A percentile compares a stretch with the other conserved stretches of the same genome.
phyloP scores from a whole-genome alignment of 1,284 basidiomycete species.

The Cutaneotrichosporon sp. region DNA sequence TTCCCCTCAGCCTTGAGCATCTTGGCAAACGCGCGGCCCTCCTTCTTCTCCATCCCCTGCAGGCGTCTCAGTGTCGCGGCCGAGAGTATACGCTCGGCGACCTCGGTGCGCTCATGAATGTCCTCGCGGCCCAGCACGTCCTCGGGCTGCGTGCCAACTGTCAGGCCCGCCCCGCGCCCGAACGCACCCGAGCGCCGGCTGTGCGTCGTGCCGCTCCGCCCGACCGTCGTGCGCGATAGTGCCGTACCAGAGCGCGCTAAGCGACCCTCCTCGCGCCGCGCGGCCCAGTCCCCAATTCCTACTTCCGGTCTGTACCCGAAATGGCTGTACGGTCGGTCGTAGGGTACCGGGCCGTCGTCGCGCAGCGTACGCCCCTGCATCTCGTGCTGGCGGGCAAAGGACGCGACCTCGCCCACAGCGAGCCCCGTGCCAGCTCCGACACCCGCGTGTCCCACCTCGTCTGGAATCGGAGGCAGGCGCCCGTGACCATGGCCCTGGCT shows the following conservation, averaged over 20 bases:
- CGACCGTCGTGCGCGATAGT: constrained; percentile 27
- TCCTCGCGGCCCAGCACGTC: constrained; percentile 50
- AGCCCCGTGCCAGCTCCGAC: constrained; percentile 17
- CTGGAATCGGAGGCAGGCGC: constrained; percentile 17
- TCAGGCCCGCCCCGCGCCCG: constrained; percentile 47
- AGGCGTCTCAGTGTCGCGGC: constrained; percentile 38
- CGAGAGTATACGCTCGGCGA: constrained; percentile 44
- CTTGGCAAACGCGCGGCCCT: constrained; percentile 50
- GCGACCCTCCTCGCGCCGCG: constrained; percentile 19
- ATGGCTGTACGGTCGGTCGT: constrained; percentile 24
- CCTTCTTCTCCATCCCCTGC: constrained; percentile 49
- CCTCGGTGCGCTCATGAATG: constrained; percentile 48
- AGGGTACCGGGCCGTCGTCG: constrained; percentile 12
- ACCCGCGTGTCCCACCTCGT: constrained; percentile 9
- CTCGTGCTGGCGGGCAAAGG: constrained; percentile 33
- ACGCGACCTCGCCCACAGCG: constrained; percentile 9
- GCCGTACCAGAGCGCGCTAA: constrained; percentile 31
- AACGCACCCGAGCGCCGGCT: constrained; percentile 43
- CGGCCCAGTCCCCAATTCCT: constrained; percentile 10
- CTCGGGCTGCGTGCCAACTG: constrained; percentile 49
- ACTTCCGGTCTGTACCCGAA: constrained; percentile 41
- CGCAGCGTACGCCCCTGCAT: constrained; percentile 35
- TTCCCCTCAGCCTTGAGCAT: constrained; percentile 53
- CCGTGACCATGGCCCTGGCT: neutral
- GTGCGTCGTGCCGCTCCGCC: constrained; percentile 38